Evolutionary conservation across 2,329 filamentous ascomycete species (phyloP).

Genomic region (Didymella exigua): DNA sequence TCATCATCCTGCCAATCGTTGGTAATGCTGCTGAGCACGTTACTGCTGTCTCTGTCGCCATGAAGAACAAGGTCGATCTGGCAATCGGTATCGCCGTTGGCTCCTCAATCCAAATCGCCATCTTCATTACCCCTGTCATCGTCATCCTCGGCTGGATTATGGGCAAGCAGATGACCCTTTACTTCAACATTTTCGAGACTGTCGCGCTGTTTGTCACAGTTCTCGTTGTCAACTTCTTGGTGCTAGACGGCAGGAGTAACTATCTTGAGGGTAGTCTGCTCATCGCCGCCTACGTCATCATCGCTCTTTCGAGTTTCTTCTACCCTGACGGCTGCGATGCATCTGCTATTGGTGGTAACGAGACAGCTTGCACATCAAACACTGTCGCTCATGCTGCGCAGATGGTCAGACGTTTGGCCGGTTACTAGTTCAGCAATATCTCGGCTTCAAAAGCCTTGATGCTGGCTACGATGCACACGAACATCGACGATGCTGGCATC

Average conservation of each 20-base stretch:
- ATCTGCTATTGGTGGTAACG: conserved; percentile 53
- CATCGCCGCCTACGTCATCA: conserved; percentile 79
- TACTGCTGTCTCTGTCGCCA: conserved; percentile 77
- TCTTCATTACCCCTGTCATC: conserved; percentile 78
- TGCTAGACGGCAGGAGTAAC: conserved; percentile 81
- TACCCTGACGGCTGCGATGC: conserved; percentile 52
- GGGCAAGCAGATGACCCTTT: conserved; percentile 70
- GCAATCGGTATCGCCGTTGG: conserved; percentile 81
- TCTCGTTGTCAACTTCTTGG: conserved; percentile 84
- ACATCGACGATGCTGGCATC: neutral
- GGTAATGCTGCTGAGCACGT: conserved; percentile 83
- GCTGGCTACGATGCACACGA: conserved; percentile 1
- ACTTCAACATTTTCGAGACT: conserved; percentile 67
- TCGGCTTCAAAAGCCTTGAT: neutral
- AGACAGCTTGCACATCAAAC: conserved; percentile 13
- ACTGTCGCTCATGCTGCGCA: conserved; percentile 9
- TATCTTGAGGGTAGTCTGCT: conserved; percentile 80
- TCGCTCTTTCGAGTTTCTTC: conserved; percentile 64
- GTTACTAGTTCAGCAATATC: conserved; percentile 1
- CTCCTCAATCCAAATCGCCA: conserved; percentile 77
- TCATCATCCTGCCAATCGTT: conserved; percentile 82
- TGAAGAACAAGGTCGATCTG: conserved; percentile 85
- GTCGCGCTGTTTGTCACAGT: conserved; percentile 81
- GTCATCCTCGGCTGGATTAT: conserved; percentile 81
- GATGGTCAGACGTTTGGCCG: conserved; percentile 11